A percentile compares a stretch with the other conserved stretches of the same genome.
phyloP scores from a whole-genome alignment of 2,329 filamentous ascomycete genomes.

The Exutisphaerella laricina region DNA sequence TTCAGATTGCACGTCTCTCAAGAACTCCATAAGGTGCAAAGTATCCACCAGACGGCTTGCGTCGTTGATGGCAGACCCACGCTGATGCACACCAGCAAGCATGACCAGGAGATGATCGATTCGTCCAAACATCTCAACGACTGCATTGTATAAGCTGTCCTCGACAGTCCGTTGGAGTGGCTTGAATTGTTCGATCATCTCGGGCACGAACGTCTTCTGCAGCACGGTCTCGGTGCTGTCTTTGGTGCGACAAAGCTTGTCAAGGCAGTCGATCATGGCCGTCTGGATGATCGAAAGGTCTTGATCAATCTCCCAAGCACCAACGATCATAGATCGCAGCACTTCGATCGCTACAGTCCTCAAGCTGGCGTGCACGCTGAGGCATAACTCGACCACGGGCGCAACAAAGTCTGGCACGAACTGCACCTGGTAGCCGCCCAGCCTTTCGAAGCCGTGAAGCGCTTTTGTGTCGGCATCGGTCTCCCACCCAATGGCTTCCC shows the following conservation, averaged over 20 bases:
- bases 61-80: constrained; percentile 58
- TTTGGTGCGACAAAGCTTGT: constrained; percentile 74
- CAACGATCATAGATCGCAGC: constrained; percentile 95
- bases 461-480: constrained; percentile 71
- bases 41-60: constrained; percentile 81
- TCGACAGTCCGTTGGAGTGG: constrained; percentile 60
- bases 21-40: constrained; percentile 87
- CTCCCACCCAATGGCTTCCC: constrained; percentile 97
- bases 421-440: constrained; percentile 97
- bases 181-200: constrained; percentile 76
- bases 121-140: constrained; percentile 74
- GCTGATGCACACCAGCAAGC: constrained; percentile 80
- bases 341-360: constrained; percentile 87
- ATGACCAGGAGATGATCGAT: constrained; percentile 89
- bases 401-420: constrained; percentile 90
- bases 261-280: constrained; percentile 92
- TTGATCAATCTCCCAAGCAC: constrained; percentile 94
- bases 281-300: constrained; percentile 88
- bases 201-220: constrained; percentile 86
- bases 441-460: constrained; percentile 71
- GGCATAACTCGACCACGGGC: constrained; percentile 85
- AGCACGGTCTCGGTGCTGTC: constrained; percentile 80
- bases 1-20: constrained; percentile 93
- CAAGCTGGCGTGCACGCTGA: constrained; percentile 90
- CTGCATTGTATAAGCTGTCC: constrained; percentile 67